Conservation (phyloP, 163 green algal species). For the Scenedesmus sp. region DNA sequence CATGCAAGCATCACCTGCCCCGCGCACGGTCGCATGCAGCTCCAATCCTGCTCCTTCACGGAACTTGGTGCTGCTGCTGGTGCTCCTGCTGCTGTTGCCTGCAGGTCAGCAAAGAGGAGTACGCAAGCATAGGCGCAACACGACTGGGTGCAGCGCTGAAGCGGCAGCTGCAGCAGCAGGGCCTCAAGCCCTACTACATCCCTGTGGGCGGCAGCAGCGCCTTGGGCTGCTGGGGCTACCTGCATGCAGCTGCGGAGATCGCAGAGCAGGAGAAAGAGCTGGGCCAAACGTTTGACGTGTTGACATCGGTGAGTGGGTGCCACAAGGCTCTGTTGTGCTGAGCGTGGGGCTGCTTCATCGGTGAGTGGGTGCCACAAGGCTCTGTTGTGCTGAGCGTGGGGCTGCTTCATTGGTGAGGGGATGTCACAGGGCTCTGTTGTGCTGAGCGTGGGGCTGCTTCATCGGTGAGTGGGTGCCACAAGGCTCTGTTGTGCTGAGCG, state of each 20-base stretch:
- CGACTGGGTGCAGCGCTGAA: conserved; percentile 74
- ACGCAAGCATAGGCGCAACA: conserved; percentile 73
- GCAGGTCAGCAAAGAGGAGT: conserved; percentile 95
- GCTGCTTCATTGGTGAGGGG: too few relatives aligned
- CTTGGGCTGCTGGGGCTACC: conserved; percentile 90
- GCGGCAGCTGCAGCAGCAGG: conserved; percentile 73
- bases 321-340: too few relatives aligned
- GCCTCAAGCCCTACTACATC: conserved; percentile 87
- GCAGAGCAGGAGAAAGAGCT: conserved; percentile 66
- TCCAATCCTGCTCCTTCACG: not conserved
- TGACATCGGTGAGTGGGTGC: conserved; percentile 79
- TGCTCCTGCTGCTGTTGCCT: not conserved
- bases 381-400: too few relatives aligned
- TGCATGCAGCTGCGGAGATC: conserved; percentile 90
- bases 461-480: too few relatives aligned
- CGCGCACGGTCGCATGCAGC: too few relatives aligned
- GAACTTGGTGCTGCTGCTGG: not conserved
- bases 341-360: too few relatives aligned
- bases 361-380: too few relatives aligned
- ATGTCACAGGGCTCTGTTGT: too few relatives aligned
- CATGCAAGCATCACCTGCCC: too few relatives aligned
- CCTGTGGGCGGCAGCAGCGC: conserved; percentile 91
- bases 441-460: too few relatives aligned
- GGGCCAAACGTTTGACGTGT: conserved; percentile 78
- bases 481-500: too few relatives aligned